A percentile compares a stretch with the other conserved stretches of the same genome.
Conservation (phyloP, 2,329 filamentous ascomycete species). For the Fusarium sp. region DNA sequence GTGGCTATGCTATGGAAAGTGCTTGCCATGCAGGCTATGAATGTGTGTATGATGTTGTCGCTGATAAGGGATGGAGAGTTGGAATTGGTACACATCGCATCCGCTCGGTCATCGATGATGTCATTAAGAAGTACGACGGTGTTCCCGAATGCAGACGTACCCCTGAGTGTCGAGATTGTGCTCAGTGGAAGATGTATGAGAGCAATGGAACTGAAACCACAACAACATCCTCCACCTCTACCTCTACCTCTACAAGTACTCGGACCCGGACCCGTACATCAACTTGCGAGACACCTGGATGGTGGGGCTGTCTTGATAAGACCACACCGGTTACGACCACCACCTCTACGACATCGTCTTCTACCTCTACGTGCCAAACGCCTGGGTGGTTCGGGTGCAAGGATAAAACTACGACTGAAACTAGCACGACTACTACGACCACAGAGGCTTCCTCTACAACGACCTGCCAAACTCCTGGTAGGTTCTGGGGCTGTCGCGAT, state of each 20-base stretch:
- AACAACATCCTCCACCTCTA: conserved; percentile 68
- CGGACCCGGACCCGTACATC: conserved; percentile 83
- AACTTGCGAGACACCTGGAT: conserved; percentile 92
- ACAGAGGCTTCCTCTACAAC: conserved; percentile 52
- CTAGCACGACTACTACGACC: conserved; percentile 49
- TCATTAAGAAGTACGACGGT: conserved; percentile 85
- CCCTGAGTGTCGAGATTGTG: conserved; percentile 88
- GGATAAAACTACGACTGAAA: conserved; percentile 58
- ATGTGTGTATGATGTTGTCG: conserved; percentile 93
- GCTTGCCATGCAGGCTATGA: conserved; percentile 91
- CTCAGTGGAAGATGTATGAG: conserved; percentile 93
- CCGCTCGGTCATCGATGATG: conserved; percentile 86
- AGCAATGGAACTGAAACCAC: conserved; percentile 89
- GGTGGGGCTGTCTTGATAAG: conserved; percentile 87
- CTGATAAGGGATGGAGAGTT: conserved; percentile 91
- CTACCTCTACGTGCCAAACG: conserved; percentile 71
- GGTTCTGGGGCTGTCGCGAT: conserved; percentile 71
- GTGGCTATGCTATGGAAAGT: conserved; percentile 93
- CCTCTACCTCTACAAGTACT: conserved; percentile 68
- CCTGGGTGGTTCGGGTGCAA: conserved; percentile 79
- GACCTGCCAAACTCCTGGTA: conserved; percentile 66
- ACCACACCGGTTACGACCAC: conserved; percentile 64
- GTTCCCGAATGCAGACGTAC: conserved; percentile 84
- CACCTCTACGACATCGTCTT: conserved; percentile 62
- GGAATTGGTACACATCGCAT: conserved; percentile 95